Evolutionary conservation across 306 rosid species (phyloP), one percentile per base, ranked within the genome.

Genomic region (Inga laurina): DNA sequence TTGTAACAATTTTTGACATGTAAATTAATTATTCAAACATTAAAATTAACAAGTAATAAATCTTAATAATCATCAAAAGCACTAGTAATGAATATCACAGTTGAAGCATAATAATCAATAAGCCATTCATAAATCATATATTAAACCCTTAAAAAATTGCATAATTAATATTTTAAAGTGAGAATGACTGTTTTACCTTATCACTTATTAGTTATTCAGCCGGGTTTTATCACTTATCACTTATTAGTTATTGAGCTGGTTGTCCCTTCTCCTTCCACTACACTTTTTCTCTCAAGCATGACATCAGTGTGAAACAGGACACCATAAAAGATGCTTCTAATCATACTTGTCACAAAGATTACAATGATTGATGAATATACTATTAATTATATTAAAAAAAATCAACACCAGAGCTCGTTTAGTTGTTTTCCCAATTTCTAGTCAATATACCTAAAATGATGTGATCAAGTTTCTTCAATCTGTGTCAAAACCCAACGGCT

Each of bases 311-410:
- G n/a, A 41, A 80, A 45, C 24, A 22, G 19, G 32, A 34, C 61
- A 62, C 32, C 44, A 39, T 7, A 24, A 32, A 77, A 44, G 81
- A 44, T 61, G 81, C 52, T 77, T 77, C 48, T 61, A 13, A 44
- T 32, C 65, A 10, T 8, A 4, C 59, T 52, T n/a, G 48, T 19
- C 66, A 27, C 77, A 15, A 74, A 27, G 2, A 30, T 48, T 11
- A 46, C 77, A 73, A 32, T 49, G 15, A 37, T 30, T 0, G 16
- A 27, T 16, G 44, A 62, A 11, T 62, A 39, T 37, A 61, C 59
- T 8, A 69, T 24, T 9, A 77, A 44, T 44, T 11, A 11, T 43
- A 43, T 41, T 61, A 32, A 12, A 14, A 43, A 30, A 59, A 24
- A 15, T 22, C 65, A 59, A 77, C 54, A 77, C 72, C 15, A 56